Conservation (phyloP, 345 rosid species). For the Lenwebbia sp. region DNA sequence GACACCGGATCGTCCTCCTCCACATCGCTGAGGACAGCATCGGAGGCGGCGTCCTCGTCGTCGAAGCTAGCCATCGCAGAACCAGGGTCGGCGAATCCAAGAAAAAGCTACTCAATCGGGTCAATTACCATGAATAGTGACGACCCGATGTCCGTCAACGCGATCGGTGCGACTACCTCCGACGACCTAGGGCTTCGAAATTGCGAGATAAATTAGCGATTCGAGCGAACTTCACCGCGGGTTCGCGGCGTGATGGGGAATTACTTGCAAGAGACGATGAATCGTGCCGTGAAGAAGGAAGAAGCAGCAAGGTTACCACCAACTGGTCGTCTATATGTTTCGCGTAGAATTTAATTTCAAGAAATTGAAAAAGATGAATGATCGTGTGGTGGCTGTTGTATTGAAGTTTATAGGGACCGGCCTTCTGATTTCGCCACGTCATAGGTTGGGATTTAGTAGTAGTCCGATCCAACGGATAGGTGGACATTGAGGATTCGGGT, state of each 20-base stretch:
- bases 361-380: neutral
- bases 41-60: conserved; percentile 55
- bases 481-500: neutral
- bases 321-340: neutral
- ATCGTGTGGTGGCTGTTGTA: neutral
- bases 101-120: neutral
- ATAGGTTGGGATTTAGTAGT: neutral
- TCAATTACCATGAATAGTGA: neutral
- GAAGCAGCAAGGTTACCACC: neutral
- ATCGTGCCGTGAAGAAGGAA: neutral
- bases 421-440: neutral
- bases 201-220: neutral
- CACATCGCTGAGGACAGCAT: conserved; percentile 85
- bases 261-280: neutral
- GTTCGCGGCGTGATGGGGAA: neutral
- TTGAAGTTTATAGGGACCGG: neutral
- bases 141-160: neutral
- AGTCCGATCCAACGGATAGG: neutral
- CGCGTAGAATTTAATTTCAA: neutral
- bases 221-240: neutral
- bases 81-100: neutral
- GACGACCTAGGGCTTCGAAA: neutral
- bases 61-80: conserved; percentile 37
- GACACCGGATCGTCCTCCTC: conserved; percentile 64
- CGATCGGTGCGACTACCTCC: neutral